These are phyloP conservation scores for Exophiala alcalophila DNA, from an alignment of 2,329 filamentous ascomycete species.

Conservation along the genomic window DNA sequence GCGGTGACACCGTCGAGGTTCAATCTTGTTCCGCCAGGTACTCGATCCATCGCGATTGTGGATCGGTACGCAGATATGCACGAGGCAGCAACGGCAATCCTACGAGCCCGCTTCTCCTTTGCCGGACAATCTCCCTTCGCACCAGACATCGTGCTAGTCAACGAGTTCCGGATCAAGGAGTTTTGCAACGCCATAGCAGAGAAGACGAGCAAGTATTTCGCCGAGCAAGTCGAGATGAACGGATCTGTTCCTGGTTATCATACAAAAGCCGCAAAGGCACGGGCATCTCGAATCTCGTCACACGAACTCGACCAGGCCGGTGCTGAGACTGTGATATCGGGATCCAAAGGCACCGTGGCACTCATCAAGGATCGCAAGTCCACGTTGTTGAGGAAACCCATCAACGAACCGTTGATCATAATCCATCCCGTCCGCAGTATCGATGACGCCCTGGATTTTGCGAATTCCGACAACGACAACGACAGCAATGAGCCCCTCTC, in stretches of 20 bases:
- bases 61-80: constrained; percentile 58
- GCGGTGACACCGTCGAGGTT: background rate
- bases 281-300: background rate
- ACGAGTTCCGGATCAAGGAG: constrained; percentile 51
- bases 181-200: background rate
- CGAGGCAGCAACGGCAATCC: constrained; percentile 52
- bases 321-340: constrained; percentile 2
- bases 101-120: constrained; percentile 54
- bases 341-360: background rate
- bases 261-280: background rate
- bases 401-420: constrained; percentile 39
- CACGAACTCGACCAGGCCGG: constrained; percentile 7
- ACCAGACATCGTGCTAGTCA: constrained; percentile 61
- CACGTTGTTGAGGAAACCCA: background rate
- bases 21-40: background rate
- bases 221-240: background rate
- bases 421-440: constrained; percentile 50
- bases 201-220: background rate
- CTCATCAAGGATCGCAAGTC: background rate
- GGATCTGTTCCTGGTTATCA: too few species aligned
- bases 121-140: constrained; percentile 58
- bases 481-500: constrained; percentile 34
- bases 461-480: too few species aligned
- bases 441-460: constrained; percentile 54
- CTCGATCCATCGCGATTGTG: constrained; percentile 49